These are phyloP conservation scores for Kwoniella bestiolae DNA, from an alignment of 768 basidiomycete species.

Conservation along the genomic window DNA sequence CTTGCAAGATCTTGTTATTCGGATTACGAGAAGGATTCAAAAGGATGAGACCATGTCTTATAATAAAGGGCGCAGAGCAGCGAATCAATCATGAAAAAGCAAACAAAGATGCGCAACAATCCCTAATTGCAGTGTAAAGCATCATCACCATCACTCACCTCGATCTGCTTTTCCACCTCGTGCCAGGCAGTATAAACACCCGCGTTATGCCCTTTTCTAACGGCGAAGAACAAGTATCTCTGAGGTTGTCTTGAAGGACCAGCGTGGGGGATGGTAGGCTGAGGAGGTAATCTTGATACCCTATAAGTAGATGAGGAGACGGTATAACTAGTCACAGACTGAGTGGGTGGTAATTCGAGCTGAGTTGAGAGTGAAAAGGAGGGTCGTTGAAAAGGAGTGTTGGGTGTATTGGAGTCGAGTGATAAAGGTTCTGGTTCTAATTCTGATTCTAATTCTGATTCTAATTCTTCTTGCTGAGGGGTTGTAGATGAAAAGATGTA, in stretches of 20 bases:
- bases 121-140: too few relatives aligned
- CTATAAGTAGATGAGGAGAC: slow-evolving; percentile 13
- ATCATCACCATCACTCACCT: slow-evolving; percentile 42
- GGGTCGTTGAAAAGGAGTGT: slow-evolving; percentile 18
- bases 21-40: background rate
- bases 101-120: too few relatives aligned
- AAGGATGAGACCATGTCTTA: too few relatives aligned
- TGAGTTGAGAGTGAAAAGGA: slow-evolving; percentile 14
- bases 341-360: slow-evolving; percentile 5
- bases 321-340: slow-evolving; percentile 13
- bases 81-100: too few relatives aligned
- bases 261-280: slow-evolving; percentile 14
- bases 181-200: slow-evolving; percentile 50
- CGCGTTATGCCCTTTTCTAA: slow-evolving; percentile 35
- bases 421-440: slow-evolving; percentile 1
- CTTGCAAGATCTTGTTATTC: background rate
- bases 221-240: slow-evolving; percentile 45
- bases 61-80: too few relatives aligned
- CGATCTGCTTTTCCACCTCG: slow-evolving; percentile 45
- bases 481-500: slow-evolving; percentile 8
- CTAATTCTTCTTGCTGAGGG: background rate
- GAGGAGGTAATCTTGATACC: slow-evolving; percentile 24
- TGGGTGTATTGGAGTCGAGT: background rate
- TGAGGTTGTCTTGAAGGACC: slow-evolving; percentile 22
- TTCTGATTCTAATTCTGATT: too few relatives aligned